phyloP scores from a whole-genome alignment of 495 filamentous ascomycete genomes.

The Aspergillus affinis region DNA sequence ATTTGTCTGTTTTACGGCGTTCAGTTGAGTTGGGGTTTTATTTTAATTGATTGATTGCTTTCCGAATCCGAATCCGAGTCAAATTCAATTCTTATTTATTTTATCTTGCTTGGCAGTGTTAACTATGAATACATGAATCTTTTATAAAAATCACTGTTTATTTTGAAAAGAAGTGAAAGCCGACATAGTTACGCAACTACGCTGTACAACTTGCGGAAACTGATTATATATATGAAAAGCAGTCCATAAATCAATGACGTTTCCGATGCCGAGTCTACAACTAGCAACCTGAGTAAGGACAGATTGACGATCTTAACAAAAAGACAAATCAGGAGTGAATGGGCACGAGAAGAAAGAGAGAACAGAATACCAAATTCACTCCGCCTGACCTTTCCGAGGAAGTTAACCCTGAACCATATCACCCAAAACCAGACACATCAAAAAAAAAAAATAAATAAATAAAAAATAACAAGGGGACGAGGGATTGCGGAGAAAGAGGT shows the following conservation, averaged over 20 bases:
- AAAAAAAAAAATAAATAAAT: too few relatives aligned
- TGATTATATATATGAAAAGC: too few relatives aligned
- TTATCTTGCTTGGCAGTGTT: too few relatives aligned
- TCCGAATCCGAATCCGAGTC: background rate
- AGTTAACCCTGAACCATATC: conserved; percentile 7
- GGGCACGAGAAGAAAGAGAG: background rate
- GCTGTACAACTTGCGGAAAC: too few relatives aligned
- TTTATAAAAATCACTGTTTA: too few relatives aligned
- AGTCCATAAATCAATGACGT: background rate
- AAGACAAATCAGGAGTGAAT: background rate
- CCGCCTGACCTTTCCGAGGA: conserved; percentile 5
- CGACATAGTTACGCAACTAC: too few relatives aligned
- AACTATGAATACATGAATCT: too few relatives aligned
- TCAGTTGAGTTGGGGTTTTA: conserved; percentile 1
- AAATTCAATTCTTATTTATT: background rate
- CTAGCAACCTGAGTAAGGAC: background rate
- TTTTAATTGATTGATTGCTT: background rate
- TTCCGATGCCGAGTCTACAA: conserved; percentile 2
- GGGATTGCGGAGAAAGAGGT: background rate
- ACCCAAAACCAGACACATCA: conserved; percentile 8
- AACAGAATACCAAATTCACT: background rate
- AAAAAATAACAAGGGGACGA: conserved; percentile 7
- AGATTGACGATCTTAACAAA: conserved; percentile 1
- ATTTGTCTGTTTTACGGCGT: background rate
- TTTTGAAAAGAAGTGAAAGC: too few relatives aligned